Conservation (phyloP, 495 filamentous ascomycete species). For the Lentithecium fluviatile region DNA sequence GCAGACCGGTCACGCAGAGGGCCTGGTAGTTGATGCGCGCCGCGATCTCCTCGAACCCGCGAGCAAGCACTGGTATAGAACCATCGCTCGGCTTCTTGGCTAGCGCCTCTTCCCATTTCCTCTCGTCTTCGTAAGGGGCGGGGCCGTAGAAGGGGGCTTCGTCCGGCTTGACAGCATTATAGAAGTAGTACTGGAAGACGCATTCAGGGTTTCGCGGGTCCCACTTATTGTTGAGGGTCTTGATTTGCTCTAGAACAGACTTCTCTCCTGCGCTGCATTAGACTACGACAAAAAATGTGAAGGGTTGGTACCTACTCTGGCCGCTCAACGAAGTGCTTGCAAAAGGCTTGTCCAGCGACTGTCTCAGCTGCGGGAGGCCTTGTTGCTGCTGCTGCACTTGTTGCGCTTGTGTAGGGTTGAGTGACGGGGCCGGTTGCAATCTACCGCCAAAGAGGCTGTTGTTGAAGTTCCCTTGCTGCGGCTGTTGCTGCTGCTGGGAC, state of each 20-base stretch:
- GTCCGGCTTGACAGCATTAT: constrained; percentile 82
- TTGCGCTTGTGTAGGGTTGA: constrained; percentile 21
- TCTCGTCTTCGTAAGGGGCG: constrained; percentile 69
- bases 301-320: constrained; percentile 17
- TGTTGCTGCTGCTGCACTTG: constrained; percentile 44
- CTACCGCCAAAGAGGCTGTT: constrained; percentile 33
- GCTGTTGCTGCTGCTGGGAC: constrained; percentile 47
- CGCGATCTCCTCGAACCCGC: constrained; percentile 68
- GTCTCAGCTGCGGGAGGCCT: constrained; percentile 45
- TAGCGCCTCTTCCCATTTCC: constrained; percentile 92
- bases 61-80: constrained; percentile 71
- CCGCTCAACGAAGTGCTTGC: constrained; percentile 9
- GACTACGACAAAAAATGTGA: background rate
- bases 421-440: constrained; percentile 25
- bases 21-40: constrained; percentile 76
- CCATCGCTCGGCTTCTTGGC: constrained; percentile 75
- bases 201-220: constrained; percentile 66
- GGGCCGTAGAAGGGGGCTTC: constrained; percentile 80
- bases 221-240: constrained; percentile 80
- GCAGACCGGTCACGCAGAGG: constrained; percentile 67
- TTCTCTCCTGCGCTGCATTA: constrained; percentile 60
- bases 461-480: constrained; percentile 18
- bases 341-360: constrained; percentile 30
- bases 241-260: constrained; percentile 80
- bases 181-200: constrained; percentile 87